phyloP scores from a whole-genome alignment of 2,329 filamentous ascomycete species.

The Penicillium corylophilum region DNA sequence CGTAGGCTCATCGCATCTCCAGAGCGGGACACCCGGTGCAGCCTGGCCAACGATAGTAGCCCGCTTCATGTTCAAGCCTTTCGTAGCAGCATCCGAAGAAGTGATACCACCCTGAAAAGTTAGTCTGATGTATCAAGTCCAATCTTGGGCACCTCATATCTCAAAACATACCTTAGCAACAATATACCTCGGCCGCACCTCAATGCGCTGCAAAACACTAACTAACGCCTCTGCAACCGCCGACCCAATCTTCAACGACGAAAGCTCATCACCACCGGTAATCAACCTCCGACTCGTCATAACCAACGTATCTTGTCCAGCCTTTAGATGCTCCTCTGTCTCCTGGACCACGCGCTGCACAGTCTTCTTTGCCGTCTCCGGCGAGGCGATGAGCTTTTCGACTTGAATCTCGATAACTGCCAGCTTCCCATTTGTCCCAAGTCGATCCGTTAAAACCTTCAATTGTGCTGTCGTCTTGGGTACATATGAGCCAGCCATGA shows the following conservation, averaged over 20 bases:
- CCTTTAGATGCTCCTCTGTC: slow-evolving; percentile 42
- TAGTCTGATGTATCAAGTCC: neutral
- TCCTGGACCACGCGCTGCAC: slow-evolving; percentile 30
- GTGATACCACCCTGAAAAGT: slow-evolving; percentile 55
- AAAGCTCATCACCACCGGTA: slow-evolving; percentile 49
- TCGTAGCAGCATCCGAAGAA: slow-evolving; percentile 58
- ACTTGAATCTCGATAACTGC: slow-evolving; percentile 52
- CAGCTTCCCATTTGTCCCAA: slow-evolving; percentile 38
- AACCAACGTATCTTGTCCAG: slow-evolving; percentile 55
- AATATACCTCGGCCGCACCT: slow-evolving; percentile 54
- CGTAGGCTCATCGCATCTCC: slow-evolving; percentile 56
- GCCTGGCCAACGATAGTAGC: slow-evolving; percentile 59
- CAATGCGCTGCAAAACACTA: slow-evolving; percentile 47
- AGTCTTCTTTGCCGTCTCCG: slow-evolving; percentile 20
- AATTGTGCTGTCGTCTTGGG: slow-evolving; percentile 60
- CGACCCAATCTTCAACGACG: slow-evolving; percentile 56
- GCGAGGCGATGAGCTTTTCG: slow-evolving; percentile 46
- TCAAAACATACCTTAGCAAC: slow-evolving; percentile 53
- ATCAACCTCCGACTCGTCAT: slow-evolving; percentile 60
- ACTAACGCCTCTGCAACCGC: slow-evolving; percentile 55
- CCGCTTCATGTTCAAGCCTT: slow-evolving; percentile 54
- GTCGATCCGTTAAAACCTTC: slow-evolving; percentile 41
- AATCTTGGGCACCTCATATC: no score
- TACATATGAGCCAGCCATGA: slow-evolving; percentile 59
- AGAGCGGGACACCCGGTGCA: slow-evolving; percentile 58